phyloP scores from a whole-genome alignment of 768 basidiomycete species.

The Leccinum imitatum region DNA sequence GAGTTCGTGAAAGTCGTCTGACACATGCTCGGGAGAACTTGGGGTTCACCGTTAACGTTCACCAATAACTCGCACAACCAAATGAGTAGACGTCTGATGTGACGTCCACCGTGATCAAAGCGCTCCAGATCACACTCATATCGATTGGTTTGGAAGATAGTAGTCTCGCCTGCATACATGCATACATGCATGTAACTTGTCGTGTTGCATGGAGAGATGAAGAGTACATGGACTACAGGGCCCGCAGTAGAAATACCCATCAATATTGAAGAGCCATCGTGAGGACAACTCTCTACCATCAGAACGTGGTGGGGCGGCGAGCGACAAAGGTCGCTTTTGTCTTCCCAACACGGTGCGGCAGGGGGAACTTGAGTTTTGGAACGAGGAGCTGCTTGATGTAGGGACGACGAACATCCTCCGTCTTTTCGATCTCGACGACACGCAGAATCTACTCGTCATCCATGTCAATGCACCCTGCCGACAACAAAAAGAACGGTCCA shows the following conservation, averaged over 20 bases:
- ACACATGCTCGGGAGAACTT: too few species aligned
- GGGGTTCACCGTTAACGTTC: too few species aligned
- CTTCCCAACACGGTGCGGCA: slow-evolving; percentile 86
- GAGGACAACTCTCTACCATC: slow-evolving; percentile 12
- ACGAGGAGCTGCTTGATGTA: slow-evolving; percentile 96
- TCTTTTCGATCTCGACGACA: slow-evolving; percentile 93
- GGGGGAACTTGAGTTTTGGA: slow-evolving; percentile 94
- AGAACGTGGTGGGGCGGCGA: slow-evolving; percentile 73
- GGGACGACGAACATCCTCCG: slow-evolving; percentile 88
- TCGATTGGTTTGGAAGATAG: neutral
- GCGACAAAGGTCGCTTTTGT: slow-evolving; percentile 79
- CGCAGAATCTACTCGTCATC: slow-evolving; percentile 75
- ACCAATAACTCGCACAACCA: neutral
- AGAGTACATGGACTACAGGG: slow-evolving; percentile 17
- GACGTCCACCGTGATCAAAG: neutral
- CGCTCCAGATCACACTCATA: neutral
- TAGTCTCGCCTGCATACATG: neutral
- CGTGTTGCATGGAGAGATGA: slow-evolving; percentile 17
- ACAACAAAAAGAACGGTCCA: slow-evolving; percentile 6
- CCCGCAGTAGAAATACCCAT: slow-evolving; percentile 8
- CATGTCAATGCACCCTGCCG: slow-evolving; percentile 3
- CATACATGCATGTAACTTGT: slow-evolving; percentile 12
- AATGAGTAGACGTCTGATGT: neutral
- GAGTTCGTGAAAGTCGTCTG: neutral
- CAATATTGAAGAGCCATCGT: neutral